Percentiles rank a stretch among this genome's conserved stretches.
Evolutionary conservation across 495 filamentous ascomycete species (phyloP).

Genomic region (Penicillium fimorum): DNA sequence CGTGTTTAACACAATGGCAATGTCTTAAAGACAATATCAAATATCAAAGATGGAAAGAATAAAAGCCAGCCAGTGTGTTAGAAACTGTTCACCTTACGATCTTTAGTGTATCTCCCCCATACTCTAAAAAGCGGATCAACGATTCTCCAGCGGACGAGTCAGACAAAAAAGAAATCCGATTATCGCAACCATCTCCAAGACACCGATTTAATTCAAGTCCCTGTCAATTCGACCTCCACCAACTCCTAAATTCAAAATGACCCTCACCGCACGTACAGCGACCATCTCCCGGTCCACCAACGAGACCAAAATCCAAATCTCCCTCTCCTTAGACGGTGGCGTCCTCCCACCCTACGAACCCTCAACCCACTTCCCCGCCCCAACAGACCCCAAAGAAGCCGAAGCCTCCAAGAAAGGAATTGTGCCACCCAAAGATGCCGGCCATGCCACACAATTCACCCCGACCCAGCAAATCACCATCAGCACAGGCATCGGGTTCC

Average conservation of each 20-base stretch:
- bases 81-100: conserved; percentile 7
- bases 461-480: conserved; percentile 80
- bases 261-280: conserved; percentile 59
- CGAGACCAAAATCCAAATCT: conserved; percentile 92
- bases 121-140: conserved; percentile 25
- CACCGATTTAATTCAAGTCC: conserved; percentile 1
- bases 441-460: conserved; percentile 79
- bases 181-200: conserved; percentile 14
- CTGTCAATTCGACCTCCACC: background rate
- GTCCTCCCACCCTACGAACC: conserved; percentile 60
- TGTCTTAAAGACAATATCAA: background rate
- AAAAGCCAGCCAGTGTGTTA: conserved; percentile 20
- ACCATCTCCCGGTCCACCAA: conserved; percentile 84
- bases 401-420: conserved; percentile 66
- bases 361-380: conserved; percentile 41
- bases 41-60: background rate
- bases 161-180: conserved; percentile 22
- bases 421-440: conserved; percentile 73
- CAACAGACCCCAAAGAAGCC: conserved; percentile 39
- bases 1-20: background rate
- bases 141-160: conserved; percentile 26
- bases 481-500: conserved; percentile 94
- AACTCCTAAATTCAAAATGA: conserved; percentile 26
- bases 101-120: background rate
- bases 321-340: conserved; percentile 91